Evolutionary conservation across 495 filamentous ascomycete species (phyloP), one percentile per base, ranked within the genome.

Genomic region (Hypoxylon perforatum): DNA sequence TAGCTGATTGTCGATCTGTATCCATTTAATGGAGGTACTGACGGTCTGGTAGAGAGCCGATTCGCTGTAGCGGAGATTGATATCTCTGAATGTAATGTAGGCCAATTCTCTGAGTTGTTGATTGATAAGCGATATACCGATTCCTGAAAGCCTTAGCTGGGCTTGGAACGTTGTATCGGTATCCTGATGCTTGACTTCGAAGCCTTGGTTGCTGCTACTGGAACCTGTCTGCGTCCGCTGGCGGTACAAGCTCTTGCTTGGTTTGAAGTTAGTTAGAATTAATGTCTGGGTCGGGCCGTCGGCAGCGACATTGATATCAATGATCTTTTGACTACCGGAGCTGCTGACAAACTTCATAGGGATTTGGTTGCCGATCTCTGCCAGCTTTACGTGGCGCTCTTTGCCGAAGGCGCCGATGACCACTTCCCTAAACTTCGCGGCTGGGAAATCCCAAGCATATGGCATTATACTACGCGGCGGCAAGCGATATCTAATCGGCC

Each of bases 381-480:
- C 92, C 54, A 99, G 87, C 73, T 92, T 96, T 69, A 99, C 90
- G 73, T 95, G 91, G 44, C 94, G 85, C 66, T 94, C 91, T 75
- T 90, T 94, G 50, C 87, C 88, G 69, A 90, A 87, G 19, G 90
- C 89, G 39, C 79, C 88, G 72, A 99, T 84, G 42, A 97, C 86
- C 33, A 98, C 85, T 73, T 97, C 94, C 75, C 95, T 97, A 77
- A 90, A 90, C 77, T 96, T 97, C n/a, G 93, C 92, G 4, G 95
- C 93, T 1, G 95, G 95, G 78, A 95, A 98, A 74, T 99, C 96
- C 95, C 95, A 99, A 25, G 95, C 94, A 73, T 99, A 99, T 4
- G 96, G 94, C 95, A 99, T 99, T 77, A 98, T 97, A 75, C 94
- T 97, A 30, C 96, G 85, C 6, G 93, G 88, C 3, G 95, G 95